Base-by-base conservation (phyloP, 2,329 filamentous ascomycete genomes). In the Lachnellula willkommii region DNA sequence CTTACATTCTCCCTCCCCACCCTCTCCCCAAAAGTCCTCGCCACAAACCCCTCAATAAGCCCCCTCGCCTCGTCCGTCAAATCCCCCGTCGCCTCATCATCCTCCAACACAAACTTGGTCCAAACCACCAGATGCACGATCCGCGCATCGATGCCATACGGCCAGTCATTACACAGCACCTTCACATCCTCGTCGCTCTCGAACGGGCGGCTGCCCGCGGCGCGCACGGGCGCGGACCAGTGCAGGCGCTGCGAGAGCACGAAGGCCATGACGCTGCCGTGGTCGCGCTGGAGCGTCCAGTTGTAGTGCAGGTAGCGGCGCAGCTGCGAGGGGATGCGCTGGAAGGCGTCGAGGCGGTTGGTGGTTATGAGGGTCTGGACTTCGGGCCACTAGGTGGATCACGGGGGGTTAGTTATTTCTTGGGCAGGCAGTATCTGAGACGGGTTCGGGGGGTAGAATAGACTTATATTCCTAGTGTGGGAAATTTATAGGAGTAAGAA, bases 141-240 rank as follows among this genome's bases (percentile, higher is more conserved):
- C 51, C 81, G 78, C 47, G 76, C 68, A 65, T 94, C 90, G 52
- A 96, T 78, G 0, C 90, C 91, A 67, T 96, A 97, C 0, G 93
- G 93, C 89, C 91, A 96, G 77, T 97, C 92, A 68, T 97, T 97
- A 73, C 81, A 83, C 42, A 96, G 71, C 48, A 95, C 85, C 70
- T 84, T 90, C 65, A 86, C 74, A 66, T 94, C 87, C 47, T 74
- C 12, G 14, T 40, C 28, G 5, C 65, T 52, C 46, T 60, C 58
- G 57, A 67, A 66, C 5, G 55, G 61, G 1, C 28, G 8, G 9
- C 39, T 46, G 9, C 75, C 74, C 0, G 71, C 55, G 0, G 60
- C 71, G 60, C 74, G 71, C 59, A 83, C 79, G 0, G 77, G 77
- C 24, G 52, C 60, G 2, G 72, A 69, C 93, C 93, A 96, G 15